Base-by-base conservation (phyloP, 352 stramenopile species). In the Pythium chondricola region DNA sequence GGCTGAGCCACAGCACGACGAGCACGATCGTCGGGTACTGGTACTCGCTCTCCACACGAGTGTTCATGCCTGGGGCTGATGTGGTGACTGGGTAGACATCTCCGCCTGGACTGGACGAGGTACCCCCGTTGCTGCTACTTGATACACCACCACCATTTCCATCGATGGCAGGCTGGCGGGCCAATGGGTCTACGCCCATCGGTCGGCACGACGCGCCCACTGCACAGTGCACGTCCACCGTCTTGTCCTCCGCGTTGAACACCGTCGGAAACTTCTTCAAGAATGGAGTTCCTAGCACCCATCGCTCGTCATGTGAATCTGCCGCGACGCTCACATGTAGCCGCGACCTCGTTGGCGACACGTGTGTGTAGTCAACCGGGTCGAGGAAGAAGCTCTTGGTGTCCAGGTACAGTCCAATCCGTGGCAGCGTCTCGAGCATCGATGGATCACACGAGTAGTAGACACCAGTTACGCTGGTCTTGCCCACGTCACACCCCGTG, bases 261-360 rank as follows among this genome's bases (percentile, higher is more conserved):
- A 43, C 24, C 5, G 20, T 17, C 37, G 37, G 37, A 22, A 54
- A 54, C 25, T 46, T 45, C 24, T 37, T 35, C 6, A 47, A 17
- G 27, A 54, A 45, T 11, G 47, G 47, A 1, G 36, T 37, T 10
- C 47, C 47, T 7, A 46, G 47, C 2, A 41, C 29, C 47, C 47
- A 54, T n/a, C n/a, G n/a, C n/a, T n/a, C n/a, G n/a, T 29, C 1
- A 29, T 31, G 18, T 26, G 16, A 4, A 31, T 42, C 31, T 37
- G 36, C 18, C 18, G 4, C 27, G 2, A 6, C 16, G n/a, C n/a
- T n/a, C n/a, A n/a, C n/a, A n/a, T n/a, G n/a, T n/a, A n/a, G n/a
- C n/a, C n/a, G n/a, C n/a, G n/a, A n/a, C n/a, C n/a, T n/a, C 18
- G 17, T 13, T 54, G 22, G 6, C 3, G 43, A 42, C 6, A 24